phyloP scores from a whole-genome alignment of 176 grass and related monocot genomes.

The Raddia guianensis region DNA sequence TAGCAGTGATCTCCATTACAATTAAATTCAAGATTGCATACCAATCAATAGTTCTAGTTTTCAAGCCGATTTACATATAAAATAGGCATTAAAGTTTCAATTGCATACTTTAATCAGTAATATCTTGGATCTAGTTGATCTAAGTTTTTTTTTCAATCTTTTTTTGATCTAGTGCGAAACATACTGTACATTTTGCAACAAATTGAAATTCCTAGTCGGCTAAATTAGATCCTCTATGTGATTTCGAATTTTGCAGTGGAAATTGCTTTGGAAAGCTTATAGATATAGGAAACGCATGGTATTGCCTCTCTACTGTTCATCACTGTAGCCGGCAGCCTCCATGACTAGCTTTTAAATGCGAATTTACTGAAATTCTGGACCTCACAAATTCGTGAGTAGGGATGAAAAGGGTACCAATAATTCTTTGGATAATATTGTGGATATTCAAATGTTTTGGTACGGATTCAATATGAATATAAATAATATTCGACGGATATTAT shows the following conservation, averaged over 20 bases:
- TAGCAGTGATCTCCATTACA: background rate
- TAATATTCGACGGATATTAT: too few species aligned
- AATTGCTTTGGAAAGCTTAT: background rate
- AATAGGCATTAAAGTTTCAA: background rate
- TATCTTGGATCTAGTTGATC: constrained; percentile 27
- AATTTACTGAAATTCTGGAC: constrained; percentile 37
- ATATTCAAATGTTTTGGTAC: too few species aligned
- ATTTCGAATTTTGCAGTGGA: background rate
- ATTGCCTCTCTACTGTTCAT: constrained; percentile 20
- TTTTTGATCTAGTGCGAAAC: background rate
- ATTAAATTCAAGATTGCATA: constrained; percentile 1
- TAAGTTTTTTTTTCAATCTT: background rate
- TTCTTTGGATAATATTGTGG: too few species aligned
- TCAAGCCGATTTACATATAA: background rate
- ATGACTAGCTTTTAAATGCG: constrained; percentile 25
- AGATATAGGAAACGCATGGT: background rate
- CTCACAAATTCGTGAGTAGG: background rate
- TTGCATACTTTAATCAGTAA: background rate
- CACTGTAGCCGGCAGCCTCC: background rate
- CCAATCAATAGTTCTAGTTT: background rate
- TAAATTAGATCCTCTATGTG: background rate
- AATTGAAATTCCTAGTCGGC: constrained; percentile 1
- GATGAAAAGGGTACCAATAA: too few species aligned
- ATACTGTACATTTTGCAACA: constrained; percentile 11
- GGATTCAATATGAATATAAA: too few species aligned